These are phyloP conservation scores for Curvularia verruculosa DNA, from an alignment of 2,329 filamentous ascomycete species.

Conservation along the genomic window DNA sequence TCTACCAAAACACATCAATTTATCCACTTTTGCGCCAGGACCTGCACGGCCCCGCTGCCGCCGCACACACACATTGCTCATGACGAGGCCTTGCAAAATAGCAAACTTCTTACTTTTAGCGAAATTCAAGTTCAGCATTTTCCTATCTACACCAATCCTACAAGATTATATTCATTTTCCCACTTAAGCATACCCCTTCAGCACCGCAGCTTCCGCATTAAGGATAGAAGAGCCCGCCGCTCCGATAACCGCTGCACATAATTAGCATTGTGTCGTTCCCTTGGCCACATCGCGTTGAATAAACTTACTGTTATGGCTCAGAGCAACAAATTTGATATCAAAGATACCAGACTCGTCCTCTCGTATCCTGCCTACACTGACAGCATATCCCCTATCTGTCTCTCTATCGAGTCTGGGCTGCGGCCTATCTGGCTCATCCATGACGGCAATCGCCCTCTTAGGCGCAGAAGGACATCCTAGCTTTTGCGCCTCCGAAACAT, in stretches of 20 bases:
- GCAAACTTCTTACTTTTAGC: too few species aligned
- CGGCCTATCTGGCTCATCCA: constrained; percentile 87
- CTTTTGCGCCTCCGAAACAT: constrained; percentile 79
- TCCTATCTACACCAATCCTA: background rate
- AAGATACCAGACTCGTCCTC: constrained; percentile 89
- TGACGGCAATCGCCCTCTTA: constrained; percentile 78
- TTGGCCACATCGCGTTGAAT: constrained; percentile 33
- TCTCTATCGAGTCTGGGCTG: constrained; percentile 91
- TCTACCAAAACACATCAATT: background rate
- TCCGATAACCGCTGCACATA: constrained; percentile 74
- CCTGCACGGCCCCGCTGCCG: background rate
- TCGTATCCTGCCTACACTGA: constrained; percentile 85
- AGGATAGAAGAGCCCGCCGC: constrained; percentile 95
- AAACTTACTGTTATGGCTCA: constrained; percentile 76
- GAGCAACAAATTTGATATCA: constrained; percentile 90
- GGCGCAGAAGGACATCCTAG: constrained; percentile 90
- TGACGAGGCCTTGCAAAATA: background rate
- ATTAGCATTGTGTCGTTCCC: constrained; percentile 24
- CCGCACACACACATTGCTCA: background rate
- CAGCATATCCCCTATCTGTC: constrained; percentile 82
- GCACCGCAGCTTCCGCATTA: constrained; percentile 88
- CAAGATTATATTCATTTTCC: background rate
- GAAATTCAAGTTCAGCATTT: background rate
- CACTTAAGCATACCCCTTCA: constrained; percentile 75
- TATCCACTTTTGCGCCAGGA: background rate